These are phyloP conservation scores for Fusarium caatingaense DNA, from an alignment of 2,329 filamentous ascomycete species.

Conservation along the genomic window DNA sequence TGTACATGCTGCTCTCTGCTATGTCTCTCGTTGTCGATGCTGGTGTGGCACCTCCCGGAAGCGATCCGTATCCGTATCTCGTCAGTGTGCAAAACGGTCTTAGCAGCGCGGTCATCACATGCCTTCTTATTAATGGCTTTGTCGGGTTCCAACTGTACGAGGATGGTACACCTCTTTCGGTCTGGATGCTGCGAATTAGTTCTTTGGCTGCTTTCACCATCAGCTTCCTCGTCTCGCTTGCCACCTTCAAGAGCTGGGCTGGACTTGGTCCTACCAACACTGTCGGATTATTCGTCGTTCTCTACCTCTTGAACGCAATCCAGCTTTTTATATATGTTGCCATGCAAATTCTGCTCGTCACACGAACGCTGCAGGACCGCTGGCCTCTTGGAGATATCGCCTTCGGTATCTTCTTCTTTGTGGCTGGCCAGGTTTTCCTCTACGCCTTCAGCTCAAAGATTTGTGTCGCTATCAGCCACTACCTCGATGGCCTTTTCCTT, in stretches of 20 bases:
- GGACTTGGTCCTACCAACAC: conserved; percentile 88
- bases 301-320: conserved; percentile 91
- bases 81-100: conserved; percentile 88
- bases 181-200: conserved; percentile 88
- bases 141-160: conserved; percentile 99
- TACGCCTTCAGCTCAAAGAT: conserved; percentile 90
- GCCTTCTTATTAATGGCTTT: conserved; percentile 94
- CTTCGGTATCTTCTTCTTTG: conserved; percentile 91
- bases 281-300: conserved; percentile 86
- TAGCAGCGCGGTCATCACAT: conserved; percentile 85
- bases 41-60: conserved; percentile 88
- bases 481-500: conserved; percentile 94
- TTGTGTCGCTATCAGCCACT: conserved; percentile 87
- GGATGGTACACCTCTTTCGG: conserved; percentile 90
- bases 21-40: conserved; percentile 91
- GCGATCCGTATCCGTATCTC: conserved; percentile 87
- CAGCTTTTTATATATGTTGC: conserved; percentile 86
- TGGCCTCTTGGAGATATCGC: conserved; percentile 94
- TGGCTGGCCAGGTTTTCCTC: conserved; percentile 89
- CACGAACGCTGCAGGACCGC: conserved; percentile 90
- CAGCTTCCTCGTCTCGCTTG: conserved; percentile 85
- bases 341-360: conserved; percentile 89
- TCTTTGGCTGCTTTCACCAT: conserved; percentile 86
- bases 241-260: conserved; percentile 93
- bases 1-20: conserved; percentile 91